Base-by-base conservation (phyloP, 495 filamentous ascomycete genomes). In the Lophium mytilinum region DNA sequence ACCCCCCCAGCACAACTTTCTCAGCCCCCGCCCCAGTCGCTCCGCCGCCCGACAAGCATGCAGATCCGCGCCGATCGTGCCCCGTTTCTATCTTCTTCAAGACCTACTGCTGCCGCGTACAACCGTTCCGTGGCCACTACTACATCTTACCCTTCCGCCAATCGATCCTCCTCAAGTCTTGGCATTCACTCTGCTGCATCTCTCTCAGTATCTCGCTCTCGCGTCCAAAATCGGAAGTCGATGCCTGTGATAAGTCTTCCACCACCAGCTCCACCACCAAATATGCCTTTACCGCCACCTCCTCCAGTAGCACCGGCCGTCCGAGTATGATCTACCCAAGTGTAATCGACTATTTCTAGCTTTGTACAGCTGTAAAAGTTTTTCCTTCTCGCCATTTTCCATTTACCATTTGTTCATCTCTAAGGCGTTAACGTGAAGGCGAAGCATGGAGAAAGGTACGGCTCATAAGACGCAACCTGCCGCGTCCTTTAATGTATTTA, bases 221-320 rank as follows among this genome's bases (percentile, higher is more conserved):
- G 53, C 14, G 48, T 68, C 4, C 48, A 50, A 18, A 56, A 53
- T 0, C 50, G 60, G 15, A 39, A 58, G 3, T 63, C 55, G 10
- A 61, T 72, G 60, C 58, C 66, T 9, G 62, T 64, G 0, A 62
- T 67, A 14, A 60, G 62, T 3, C 57, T 72, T 14, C 66, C 66
- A 1, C 69, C 69, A n/a, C 69, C 69, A 8, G 63, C 64, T 10
- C 66, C 66, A 9, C 68, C 69, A 30, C 64, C 64, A 45, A 67
- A 59, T 42, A 64, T 67, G 61, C 64, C 64, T 17, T 41, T 66
- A 15, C 69, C 69, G n/a, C 61, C 66, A 0, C 64, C 66, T 12
- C 68, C 63, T 36, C 59, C 63, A 8, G 14, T 56, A 1, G 37
- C 34, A 40, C 50, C 50, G 24, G 9, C 34, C 5, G 24, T 52